Conservation (phyloP, 352 stramenopile species). For the Discostella stelligera region DNA sequence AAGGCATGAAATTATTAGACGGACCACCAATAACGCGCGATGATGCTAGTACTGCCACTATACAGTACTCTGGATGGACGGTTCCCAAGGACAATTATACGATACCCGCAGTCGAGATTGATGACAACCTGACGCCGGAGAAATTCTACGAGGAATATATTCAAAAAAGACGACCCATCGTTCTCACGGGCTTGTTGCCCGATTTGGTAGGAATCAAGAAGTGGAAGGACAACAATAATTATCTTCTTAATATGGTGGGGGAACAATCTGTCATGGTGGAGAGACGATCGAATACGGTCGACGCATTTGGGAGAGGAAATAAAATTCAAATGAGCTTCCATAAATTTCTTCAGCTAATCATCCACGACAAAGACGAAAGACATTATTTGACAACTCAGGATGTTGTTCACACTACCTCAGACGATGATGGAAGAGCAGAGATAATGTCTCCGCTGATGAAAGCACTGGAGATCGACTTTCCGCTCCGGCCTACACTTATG, state of each 20-base stretch:
- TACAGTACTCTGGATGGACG: slow-evolving; percentile 52
- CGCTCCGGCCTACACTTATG: slow-evolving; percentile 85
- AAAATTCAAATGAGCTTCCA: slow-evolving; percentile 86
- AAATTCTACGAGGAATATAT: slow-evolving; percentile 86
- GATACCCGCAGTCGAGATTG: slow-evolving; percentile 24
- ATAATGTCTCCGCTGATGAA: slow-evolving; percentile 88
- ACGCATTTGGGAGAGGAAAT: slow-evolving; percentile 87
- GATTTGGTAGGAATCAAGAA: slow-evolving; percentile 66
- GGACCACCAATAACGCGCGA: too few relatives aligned
- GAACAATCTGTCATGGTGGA: slow-evolving; percentile 84
- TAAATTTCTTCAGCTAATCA: slow-evolving; percentile 80
- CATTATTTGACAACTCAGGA: slow-evolving; percentile 91
- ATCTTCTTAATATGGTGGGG: slow-evolving; percentile 79
- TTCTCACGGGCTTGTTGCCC: slow-evolving; percentile 49
- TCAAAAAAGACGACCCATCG: slow-evolving; percentile 83
- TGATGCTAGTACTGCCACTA: not conserved
- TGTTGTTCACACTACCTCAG: slow-evolving; percentile 75
- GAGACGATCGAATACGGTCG: slow-evolving; percentile 74
- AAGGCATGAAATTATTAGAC: too few relatives aligned
- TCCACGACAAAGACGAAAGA: slow-evolving; percentile 81
- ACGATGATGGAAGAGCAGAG: slow-evolving; percentile 74
- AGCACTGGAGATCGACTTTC: slow-evolving; percentile 58
- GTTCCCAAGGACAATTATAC: slow-evolving; percentile 38
- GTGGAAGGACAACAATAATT: slow-evolving; percentile 74
- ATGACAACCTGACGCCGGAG: slow-evolving; percentile 56